A percentile compares a stretch with the other conserved stretches of the same genome.
These are phyloP conservation scores for Boletus rubroflammeus DNA, from an alignment of 768 basidiomycete species.

Conservation along the genomic window DNA sequence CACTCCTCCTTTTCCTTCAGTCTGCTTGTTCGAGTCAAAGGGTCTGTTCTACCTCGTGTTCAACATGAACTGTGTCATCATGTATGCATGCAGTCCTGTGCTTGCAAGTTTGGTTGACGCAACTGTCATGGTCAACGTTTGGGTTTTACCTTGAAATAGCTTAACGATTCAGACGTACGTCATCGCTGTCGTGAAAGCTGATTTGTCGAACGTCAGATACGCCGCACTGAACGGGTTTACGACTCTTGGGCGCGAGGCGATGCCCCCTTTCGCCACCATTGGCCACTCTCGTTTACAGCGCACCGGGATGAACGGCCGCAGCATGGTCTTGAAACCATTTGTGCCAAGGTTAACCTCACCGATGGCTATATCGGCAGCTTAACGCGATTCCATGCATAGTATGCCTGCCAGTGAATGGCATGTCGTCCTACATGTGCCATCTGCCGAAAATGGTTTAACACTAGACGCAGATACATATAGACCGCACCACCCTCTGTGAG, in stretches of 20 bases:
- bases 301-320: constrained; percentile 13
- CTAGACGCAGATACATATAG: constrained; percentile 28
- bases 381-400: constrained; percentile 15
- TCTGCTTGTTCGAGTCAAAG: constrained; percentile 8
- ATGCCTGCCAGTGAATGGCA: constrained; percentile 15
- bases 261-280: constrained; percentile 18
- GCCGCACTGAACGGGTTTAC: constrained; percentile 8
- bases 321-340: constrained; percentile 16
- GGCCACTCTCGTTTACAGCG: constrained; percentile 10
- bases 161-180: constrained; percentile 24
- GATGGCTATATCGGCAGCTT: constrained; percentile 21
- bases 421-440: constrained; percentile 14
- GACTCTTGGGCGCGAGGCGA: constrained; percentile 14
- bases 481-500: neutral
- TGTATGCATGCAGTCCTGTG: constrained; percentile 16
- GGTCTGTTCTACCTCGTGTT: constrained; percentile 24
- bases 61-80: constrained; percentile 14
- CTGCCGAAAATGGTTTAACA: constrained; percentile 24
- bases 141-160: constrained; percentile 25
- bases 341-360: constrained; percentile 14
- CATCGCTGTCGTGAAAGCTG: constrained; percentile 20
- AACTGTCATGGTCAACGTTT: constrained; percentile 12
- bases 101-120: constrained; percentile 9
- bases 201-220: constrained; percentile 7
- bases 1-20: constrained; percentile 5